Evolutionary conservation across 2,329 filamentous ascomycete genomes (phyloP), one percentile per base, ranked within the genome.

Genomic region (Pseudofabraea citricarpa): DNA sequence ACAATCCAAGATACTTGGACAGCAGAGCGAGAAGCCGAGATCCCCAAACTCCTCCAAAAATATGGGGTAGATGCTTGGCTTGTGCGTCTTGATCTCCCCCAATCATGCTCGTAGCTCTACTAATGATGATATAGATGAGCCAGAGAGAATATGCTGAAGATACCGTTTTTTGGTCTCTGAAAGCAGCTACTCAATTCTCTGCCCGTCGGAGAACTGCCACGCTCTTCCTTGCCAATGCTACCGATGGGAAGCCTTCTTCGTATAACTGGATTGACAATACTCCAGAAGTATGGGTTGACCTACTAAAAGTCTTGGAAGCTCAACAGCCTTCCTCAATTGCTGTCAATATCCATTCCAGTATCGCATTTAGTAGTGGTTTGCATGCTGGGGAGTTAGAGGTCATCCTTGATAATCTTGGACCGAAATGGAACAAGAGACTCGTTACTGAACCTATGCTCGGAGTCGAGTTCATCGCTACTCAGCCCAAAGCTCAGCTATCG

Each of bases 81-180:
- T 40, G 68, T 72, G 18, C 2, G 61, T 62, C 22, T 33, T n/a
- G n/a, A n/a, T n/a, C n/a, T n/a, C n/a, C n/a, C n/a, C n/a, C n/a
- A n/a, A n/a, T n/a, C n/a, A n/a, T n/a, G n/a, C n/a, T n/a, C n/a
- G n/a, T n/a, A n/a, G n/a, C n/a, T n/a, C n/a, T n/a, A n/a, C n/a
- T n/a, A n/a, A n/a, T 27, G 22, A 22, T 10, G n/a, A 8, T 15
- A 12, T 32, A 73, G 69, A 70, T 73, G 50, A 71, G 68, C 59
- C 70, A 75, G 56, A 67, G 67, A 39, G 71, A 75, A 49, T 73
- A 74, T 52, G 70, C 68, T 46, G 72, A 75, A 51, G 72, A 75
- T 44, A 73, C 71, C 0, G 65, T 69, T 19, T 74, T 74, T 56
- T 74, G 71, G 70, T 69, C 71, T 3, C 63, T 75, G 24, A 74